A percentile compares a stretch with the other conserved stretches of the same genome.
These are phyloP conservation scores for Luzula sylvatica DNA, from an alignment of 176 grass and related monocot species.

Conservation along the genomic window DNA sequence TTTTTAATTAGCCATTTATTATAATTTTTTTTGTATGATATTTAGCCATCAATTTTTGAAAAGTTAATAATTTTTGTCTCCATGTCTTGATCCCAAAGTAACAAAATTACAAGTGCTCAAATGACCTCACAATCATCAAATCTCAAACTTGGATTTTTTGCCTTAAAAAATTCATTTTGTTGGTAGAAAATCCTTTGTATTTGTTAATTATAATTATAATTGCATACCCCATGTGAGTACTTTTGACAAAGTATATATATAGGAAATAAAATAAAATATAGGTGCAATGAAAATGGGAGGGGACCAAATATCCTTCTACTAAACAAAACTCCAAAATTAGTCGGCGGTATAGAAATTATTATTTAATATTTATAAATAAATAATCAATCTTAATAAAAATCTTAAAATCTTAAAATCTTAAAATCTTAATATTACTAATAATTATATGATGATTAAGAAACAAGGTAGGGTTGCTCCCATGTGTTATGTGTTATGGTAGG, in stretches of 20 bases:
- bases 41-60: constrained; percentile 2
- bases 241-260: constrained; percentile 9
- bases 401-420: background rate
- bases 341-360: background rate
- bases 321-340: constrained; percentile 13
- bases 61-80: constrained; percentile 1
- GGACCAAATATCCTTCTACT: constrained; percentile 15
- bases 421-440: constrained; percentile 1
- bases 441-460: constrained; percentile 3
- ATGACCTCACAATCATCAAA: background rate
- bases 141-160: background rate
- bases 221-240: constrained; percentile 24
- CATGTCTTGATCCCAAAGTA: constrained; percentile 3
- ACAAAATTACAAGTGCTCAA: background rate
- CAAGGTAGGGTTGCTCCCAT: background rate
- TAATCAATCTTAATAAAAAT: too few species aligned
- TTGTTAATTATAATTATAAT: too few species aligned
- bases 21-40: background rate
- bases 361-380: too few species aligned
- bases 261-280: background rate
- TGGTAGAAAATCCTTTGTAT: too few species aligned
- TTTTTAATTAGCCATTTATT: too few species aligned
- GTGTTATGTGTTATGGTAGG: constrained; percentile 5
- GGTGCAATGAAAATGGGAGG: constrained; percentile 9
- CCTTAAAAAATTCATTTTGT: background rate